Evolutionary conservation across 179 eudicot genomes (phyloP).

Genomic region (Monotropa hypopitys): DNA sequence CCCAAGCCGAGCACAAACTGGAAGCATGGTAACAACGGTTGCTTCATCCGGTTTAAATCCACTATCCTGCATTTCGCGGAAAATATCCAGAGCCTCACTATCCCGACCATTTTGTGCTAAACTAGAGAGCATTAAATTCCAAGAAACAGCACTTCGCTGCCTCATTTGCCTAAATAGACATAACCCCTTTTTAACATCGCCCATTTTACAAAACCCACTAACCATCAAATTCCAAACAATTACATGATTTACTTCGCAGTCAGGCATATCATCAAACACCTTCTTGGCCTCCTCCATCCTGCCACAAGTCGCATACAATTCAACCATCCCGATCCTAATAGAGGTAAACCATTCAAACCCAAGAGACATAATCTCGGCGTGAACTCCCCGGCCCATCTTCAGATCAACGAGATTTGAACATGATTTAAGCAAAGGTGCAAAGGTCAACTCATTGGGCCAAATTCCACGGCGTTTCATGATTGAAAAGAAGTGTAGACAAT

Average conservation of each 20-base stretch:
- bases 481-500: not conserved
- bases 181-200: conserved; percentile 46
- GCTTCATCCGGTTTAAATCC: conserved; percentile 58
- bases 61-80: conserved; percentile 26
- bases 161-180: conserved; percentile 41
- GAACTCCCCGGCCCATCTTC: conserved; percentile 1
- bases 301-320: conserved; percentile 33
- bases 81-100: not conserved
- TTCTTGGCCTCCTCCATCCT: conserved; percentile 36
- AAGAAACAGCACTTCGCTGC: conserved; percentile 49
- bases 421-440: not conserved
- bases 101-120: conserved; percentile 18
- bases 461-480: conserved; percentile 2
- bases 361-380: not conserved
- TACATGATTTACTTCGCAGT: conserved; percentile 24
- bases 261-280: conserved; percentile 64
- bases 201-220: conserved; percentile 43
- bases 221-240: conserved; percentile 65
- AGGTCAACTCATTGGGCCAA: conserved; percentile 3
- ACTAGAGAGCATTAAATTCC: conserved; percentile 57
- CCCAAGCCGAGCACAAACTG: conserved; percentile 56
- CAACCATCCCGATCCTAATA: conserved; percentile 42
- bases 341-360: conserved; percentile 20
- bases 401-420: not conserved
- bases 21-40: conserved; percentile 43